Percentiles rank a stretch among this genome's conserved stretches.
Conservation (phyloP, 2,329 filamentous ascomycete genomes). For the Stachybotrys chlorohalonatus region DNA sequence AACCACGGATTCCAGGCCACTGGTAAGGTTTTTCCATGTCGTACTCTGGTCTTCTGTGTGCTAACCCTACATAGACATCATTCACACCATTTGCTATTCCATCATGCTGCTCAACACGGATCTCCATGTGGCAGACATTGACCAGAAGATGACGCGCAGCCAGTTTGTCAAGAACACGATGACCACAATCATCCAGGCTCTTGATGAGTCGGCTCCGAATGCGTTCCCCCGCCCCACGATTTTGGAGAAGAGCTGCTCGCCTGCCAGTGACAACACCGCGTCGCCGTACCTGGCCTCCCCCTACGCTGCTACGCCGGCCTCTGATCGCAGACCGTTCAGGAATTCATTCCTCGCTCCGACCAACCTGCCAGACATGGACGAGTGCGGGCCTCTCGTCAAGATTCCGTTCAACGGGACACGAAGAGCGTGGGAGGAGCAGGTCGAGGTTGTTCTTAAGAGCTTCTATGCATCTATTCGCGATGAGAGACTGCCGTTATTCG, state of each 20-base stretch:
- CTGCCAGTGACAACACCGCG: constrained; percentile 19
- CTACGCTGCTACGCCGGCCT: constrained; percentile 23
- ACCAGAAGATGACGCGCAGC: constrained; percentile 87
- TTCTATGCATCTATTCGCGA: constrained; percentile 87
- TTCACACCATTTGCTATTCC: constrained; percentile 96
- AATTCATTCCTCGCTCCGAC: constrained; percentile 43
- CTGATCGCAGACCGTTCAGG: constrained; percentile 29
- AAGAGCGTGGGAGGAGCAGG: constrained; percentile 77
- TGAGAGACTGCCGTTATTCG: constrained; percentile 78
- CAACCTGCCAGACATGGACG: constrained; percentile 33
- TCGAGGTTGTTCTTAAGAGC: constrained; percentile 84
- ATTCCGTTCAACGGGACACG: constrained; percentile 64
- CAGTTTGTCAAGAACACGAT: constrained; percentile 97
- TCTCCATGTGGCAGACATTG: constrained; percentile 88
- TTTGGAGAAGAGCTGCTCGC: constrained; percentile 33
- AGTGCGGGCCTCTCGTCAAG: constrained; percentile 70
- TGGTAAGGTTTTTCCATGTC: constrained; percentile 42
- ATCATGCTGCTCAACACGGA: constrained; percentile 94
- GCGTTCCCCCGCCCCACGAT: constrained; percentile 53
- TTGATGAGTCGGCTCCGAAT: constrained; percentile 62
- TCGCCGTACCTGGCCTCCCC: constrained; percentile 4
- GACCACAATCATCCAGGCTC: constrained; percentile 72
- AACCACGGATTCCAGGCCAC: constrained; percentile 85
- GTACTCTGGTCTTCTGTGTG: constrained; percentile 3
- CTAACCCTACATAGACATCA: constrained; percentile 58